Percentiles rank a stretch among this genome's conserved stretches.
Evolutionary conservation across 2,329 filamentous ascomycete genomes (phyloP).

Genomic region (Penicillium sp.): DNA sequence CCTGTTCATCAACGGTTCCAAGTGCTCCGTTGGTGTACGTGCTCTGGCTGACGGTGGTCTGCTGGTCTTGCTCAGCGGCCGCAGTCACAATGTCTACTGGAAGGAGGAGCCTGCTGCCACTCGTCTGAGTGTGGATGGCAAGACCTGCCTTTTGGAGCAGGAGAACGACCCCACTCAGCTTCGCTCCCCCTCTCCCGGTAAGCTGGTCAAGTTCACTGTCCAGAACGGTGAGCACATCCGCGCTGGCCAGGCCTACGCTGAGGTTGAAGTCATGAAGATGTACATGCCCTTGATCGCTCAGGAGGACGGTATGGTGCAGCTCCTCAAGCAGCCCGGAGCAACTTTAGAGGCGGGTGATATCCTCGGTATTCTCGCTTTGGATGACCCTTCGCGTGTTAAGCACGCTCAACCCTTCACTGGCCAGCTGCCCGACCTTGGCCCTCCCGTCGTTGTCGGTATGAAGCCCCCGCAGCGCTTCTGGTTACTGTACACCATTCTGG

Average conservation of each 20-base stretch:
- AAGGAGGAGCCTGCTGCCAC: slow-evolving; percentile 97
- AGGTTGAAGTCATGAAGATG: slow-evolving; percentile 99
- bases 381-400: slow-evolving; percentile 95
- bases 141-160: slow-evolving; percentile 96
- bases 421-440: slow-evolving; percentile 81
- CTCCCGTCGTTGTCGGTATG: slow-evolving; percentile 80
- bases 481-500: slow-evolving; percentile 71
- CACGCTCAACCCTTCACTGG: slow-evolving; percentile 91
- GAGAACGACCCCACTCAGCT: slow-evolving; percentile 99
- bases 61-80: slow-evolving; percentile 82
- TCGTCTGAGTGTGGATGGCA: slow-evolving; percentile 92
- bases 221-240: slow-evolving; percentile 92
- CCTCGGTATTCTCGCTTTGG: slow-evolving; percentile 90
- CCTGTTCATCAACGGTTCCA: slow-evolving; percentile 97
- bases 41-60: slow-evolving; percentile 92
- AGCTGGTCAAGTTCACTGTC: slow-evolving; percentile 96
- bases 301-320: slow-evolving; percentile 92
- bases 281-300: slow-evolving; percentile 97
- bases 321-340: slow-evolving; percentile 99
- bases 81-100: slow-evolving; percentile 99
- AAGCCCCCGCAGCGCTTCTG: slow-evolving; percentile 89
- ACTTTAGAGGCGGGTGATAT: slow-evolving; percentile 97
- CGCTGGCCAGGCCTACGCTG: slow-evolving; percentile 88
- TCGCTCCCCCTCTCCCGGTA: slow-evolving; percentile 89
- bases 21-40: slow-evolving; percentile 88